Conservation (phyloP, 2,329 filamentous ascomycete genomes). For the Boeremia exigua region DNA sequence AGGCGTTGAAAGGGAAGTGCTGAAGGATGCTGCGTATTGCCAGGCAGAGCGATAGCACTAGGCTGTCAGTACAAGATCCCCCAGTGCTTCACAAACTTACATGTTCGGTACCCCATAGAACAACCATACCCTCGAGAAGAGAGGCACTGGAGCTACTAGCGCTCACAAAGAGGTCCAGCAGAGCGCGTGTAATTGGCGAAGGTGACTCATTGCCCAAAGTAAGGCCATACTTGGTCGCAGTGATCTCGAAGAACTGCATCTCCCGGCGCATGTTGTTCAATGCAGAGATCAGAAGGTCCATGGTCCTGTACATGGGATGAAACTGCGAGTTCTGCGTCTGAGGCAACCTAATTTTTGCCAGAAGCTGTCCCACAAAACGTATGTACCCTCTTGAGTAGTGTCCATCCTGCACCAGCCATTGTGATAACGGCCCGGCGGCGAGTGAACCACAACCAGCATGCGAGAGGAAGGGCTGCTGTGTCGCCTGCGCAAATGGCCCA, state of each 20-base stretch:
- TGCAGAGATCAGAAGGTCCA: constrained; percentile 68
- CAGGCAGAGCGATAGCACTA: constrained; percentile 57
- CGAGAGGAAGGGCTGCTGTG: constrained; percentile 70
- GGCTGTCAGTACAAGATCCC: constrained; percentile 13
- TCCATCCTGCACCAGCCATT: constrained; percentile 75
- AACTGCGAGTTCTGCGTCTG: constrained; percentile 51
- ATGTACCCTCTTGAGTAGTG: constrained; percentile 75
- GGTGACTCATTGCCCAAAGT: constrained; percentile 54
- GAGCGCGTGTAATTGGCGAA: constrained; percentile 58
- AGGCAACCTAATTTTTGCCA: constrained; percentile 66
- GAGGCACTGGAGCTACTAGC: constrained; percentile 58
- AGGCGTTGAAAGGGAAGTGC: constrained; percentile 45
- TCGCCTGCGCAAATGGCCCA: constrained; percentile 61
- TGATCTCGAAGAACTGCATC: constrained; percentile 70
- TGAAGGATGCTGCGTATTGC: constrained; percentile 56
- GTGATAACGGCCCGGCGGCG: constrained; percentile 61
- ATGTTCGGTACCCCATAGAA: constrained; percentile 80
- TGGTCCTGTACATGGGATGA: constrained; percentile 61
- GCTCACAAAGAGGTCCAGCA: constrained; percentile 66
- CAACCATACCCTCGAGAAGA: constrained; percentile 71
- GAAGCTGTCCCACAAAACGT: constrained; percentile 68
- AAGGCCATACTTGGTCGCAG: constrained; percentile 66
- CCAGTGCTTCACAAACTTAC: constrained; percentile 37
- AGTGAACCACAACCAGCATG: constrained; percentile 69
- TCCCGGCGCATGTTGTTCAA: constrained; percentile 71